Conservation (phyloP, 140 eudicot genomes). For the Ambrosia hybrid region DNA sequence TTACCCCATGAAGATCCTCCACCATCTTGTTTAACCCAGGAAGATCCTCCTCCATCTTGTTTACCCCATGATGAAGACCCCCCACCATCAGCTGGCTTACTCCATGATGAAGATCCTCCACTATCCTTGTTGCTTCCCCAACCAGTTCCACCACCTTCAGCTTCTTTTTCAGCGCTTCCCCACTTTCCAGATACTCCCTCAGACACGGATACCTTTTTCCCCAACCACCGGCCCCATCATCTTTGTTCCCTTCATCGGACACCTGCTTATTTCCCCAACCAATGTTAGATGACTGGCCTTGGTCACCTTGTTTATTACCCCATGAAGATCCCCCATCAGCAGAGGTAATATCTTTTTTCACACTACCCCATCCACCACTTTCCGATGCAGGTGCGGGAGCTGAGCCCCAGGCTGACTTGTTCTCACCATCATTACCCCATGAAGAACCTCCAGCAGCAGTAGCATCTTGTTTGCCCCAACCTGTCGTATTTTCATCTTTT, state of each 20-base stretch:
- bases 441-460: conserved; percentile 35
- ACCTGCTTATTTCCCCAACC: conserved; percentile 17
- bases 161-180: conserved; percentile 17
- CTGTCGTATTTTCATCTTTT: conserved; percentile 13
- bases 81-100: conserved; percentile 33
- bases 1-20: conserved; percentile 29
- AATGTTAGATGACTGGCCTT: too few species aligned
- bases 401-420: conserved; percentile 44
- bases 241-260: conserved; percentile 35
- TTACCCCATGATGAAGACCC: conserved; percentile 33
- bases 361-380: conserved; percentile 20
- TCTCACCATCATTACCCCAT: conserved; percentile 35
- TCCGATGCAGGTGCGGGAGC: conserved; percentile 25
- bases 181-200: too few species aligned
- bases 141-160: conserved; percentile 33
- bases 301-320: conserved; percentile 21
- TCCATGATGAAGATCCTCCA: conserved; percentile 31
- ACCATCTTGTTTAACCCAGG: conserved; percentile 46
- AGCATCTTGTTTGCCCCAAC: conserved; percentile 22
- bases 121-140: conserved; percentile 31
- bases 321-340: conserved; percentile 37
- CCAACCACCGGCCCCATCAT: conserved; percentile 27
- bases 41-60: conserved; percentile 27
- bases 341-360: conserved; percentile 3
- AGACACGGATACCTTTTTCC: neutral